These are phyloP conservation scores for Pleurotus tuber-regium DNA, from an alignment of 768 basidiomycete species.

Conservation along the genomic window DNA sequence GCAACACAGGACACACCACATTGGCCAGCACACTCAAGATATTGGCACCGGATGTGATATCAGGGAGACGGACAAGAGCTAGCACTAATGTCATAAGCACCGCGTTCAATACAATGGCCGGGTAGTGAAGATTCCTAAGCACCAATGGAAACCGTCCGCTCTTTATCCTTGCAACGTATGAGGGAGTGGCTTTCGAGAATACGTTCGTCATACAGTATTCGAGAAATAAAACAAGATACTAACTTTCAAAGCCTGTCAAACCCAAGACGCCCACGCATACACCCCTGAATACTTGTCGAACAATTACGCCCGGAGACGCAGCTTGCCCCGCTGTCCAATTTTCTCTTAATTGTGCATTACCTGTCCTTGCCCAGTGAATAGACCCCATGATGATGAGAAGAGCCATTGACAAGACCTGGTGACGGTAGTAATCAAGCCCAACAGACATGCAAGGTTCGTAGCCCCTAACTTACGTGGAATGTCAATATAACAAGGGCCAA, in stretches of 20 bases:
- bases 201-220: too few species aligned
- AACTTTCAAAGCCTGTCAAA: constrained; percentile 71
- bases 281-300: constrained; percentile 58
- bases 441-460: constrained; percentile 7
- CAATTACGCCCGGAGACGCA: constrained; percentile 27
- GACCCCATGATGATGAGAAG: constrained; percentile 47
- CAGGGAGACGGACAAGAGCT: constrained; percentile 53
- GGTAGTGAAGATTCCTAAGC: constrained; percentile 61
- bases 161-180: constrained; percentile 62
- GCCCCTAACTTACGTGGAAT: constrained; percentile 50
- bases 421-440: too few species aligned
- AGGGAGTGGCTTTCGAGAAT: constrained; percentile 62
- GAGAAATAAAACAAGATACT: constrained; percentile 12
- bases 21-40: constrained; percentile 65
- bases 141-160: constrained; percentile 54
- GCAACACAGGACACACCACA: constrained; percentile 30
- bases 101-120: constrained; percentile 55
- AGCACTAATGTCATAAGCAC: constrained; percentile 58
- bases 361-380: constrained; percentile 50
- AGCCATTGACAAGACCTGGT: constrained; percentile 56
- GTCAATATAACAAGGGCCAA: constrained; percentile 55
- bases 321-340: constrained; percentile 51
- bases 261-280: constrained; percentile 72
- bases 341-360: constrained; percentile 41
- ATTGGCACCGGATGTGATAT: constrained; percentile 50